Base-by-base conservation (phyloP, 352 stramenopile genomes). In the Lagenidium sp. region DNA sequence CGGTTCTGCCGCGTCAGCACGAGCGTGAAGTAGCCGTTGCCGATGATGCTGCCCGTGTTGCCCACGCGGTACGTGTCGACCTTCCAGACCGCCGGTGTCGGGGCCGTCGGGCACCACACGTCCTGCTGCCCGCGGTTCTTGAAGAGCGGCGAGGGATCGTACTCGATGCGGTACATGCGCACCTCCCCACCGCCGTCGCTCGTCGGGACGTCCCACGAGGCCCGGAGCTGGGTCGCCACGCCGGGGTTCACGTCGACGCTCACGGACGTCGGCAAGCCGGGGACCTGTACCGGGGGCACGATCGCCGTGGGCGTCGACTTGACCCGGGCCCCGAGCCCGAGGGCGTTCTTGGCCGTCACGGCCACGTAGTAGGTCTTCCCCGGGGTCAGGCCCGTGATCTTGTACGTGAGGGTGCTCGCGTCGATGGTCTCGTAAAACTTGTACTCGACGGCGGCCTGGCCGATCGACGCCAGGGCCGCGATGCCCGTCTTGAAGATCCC, bases 311-410 rank as follows among this genome's bases (percentile, higher is more conserved):
- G 76, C 3, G 63, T 56, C 3, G 69, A 66, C 28, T 53, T 53
- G 6, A 65, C 47, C 5, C 73, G 70, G 13, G 60, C 35, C 13
- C 71, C 60, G 18, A 72, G 58, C 30, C 85, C 87, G 16, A 84
- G 65, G 13, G 65, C 57, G 60, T 97, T 98, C 26, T 93, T 80
- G 5, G 85, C 90, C 6, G 85, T 75, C 24, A 98, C 82, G 1
- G 77, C 57, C 12, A 97, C 75, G 31, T 82, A 89, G 48, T 97
- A 97, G 13, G 72, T 53, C 21, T 69, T 55, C 0, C 89, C 90
- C 3, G 86, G 53, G 12, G 56, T 65, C 10, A 97, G 63, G 2
- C 62, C 63, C 11, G 68, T 50, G 43, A 96, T 82, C 3, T 63
- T 79, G 47, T 94, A 85, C 11, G 54, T 81, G 8, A 79, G 30